Percentiles rank a stretch among this genome's conserved stretches.
Evolutionary conservation across 2,329 filamentous ascomycete genomes (phyloP).

Genomic region (Teratosphaeria gauchensis): DNA sequence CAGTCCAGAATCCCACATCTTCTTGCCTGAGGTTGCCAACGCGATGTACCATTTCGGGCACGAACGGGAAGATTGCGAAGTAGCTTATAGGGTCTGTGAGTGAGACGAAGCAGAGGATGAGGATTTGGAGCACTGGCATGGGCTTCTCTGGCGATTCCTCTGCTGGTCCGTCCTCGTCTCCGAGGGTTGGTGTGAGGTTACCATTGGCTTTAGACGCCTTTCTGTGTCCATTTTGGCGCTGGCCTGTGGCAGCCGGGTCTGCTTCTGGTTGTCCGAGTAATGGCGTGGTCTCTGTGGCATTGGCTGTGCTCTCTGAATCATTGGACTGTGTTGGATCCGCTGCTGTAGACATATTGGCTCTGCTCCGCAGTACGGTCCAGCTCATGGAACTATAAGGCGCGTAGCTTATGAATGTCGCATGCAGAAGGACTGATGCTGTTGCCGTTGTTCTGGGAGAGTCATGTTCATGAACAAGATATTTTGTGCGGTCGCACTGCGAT

Average conservation of each 20-base stretch:
- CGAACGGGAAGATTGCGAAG: slow-evolving; percentile 72
- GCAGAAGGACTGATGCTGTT: background rate
- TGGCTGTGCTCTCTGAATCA: background rate
- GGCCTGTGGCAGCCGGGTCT: background rate
- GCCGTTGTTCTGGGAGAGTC: background rate
- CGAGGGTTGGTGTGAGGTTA: background rate
- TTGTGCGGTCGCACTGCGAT: background rate
- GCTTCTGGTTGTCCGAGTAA: background rate
- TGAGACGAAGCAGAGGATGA: slow-evolving; percentile 63
- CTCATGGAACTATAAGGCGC: background rate
- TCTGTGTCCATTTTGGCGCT: background rate
- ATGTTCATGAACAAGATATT: background rate
- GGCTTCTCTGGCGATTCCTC: slow-evolving; percentile 30
- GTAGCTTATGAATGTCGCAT: background rate
- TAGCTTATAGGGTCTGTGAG: slow-evolving; percentile 71
- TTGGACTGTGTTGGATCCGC: background rate
- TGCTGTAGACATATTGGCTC: background rate
- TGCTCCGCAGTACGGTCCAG: background rate
- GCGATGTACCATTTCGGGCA: slow-evolving; percentile 65
- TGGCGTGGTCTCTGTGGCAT: background rate
- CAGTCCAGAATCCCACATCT: slow-evolving; percentile 73
- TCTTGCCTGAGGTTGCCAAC: slow-evolving; percentile 51
- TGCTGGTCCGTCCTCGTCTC: background rate
- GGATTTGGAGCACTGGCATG: slow-evolving; percentile 55
- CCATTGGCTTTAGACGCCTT: background rate